Evolutionary conservation across 2,329 filamentous ascomycete genomes (phyloP).

Genomic region (Penicillium hesseltinei): DNA sequence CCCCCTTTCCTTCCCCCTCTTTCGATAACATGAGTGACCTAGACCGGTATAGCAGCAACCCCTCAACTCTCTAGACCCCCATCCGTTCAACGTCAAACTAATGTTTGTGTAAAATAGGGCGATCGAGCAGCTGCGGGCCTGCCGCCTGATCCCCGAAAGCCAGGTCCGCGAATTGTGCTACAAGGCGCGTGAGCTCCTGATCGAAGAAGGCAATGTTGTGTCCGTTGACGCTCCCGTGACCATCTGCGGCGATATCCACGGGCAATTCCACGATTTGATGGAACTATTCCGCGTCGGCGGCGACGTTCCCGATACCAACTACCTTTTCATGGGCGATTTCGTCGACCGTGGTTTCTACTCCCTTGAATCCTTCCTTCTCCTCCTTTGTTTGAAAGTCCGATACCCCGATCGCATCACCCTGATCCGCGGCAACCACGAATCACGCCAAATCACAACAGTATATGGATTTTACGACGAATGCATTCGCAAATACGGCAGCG

Average conservation of each 20-base stretch:
- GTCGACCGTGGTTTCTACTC: conserved; percentile 98
- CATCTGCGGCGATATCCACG: conserved; percentile 96
- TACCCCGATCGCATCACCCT: conserved; percentile 71
- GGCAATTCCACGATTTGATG: conserved; percentile 96
- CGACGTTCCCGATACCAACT: conserved; percentile 92
- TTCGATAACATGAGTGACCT: conserved; percentile 76
- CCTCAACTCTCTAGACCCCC: neutral
- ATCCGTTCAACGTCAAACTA: conserved; percentile 13
- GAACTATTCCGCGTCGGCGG: conserved; percentile 92
- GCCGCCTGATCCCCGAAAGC: conserved; percentile 89
- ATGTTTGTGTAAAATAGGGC: conserved; percentile 57
- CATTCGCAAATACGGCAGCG: conserved; percentile 73
- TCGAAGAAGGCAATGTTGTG: conserved; percentile 97
- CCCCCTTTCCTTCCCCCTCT: conserved; percentile 9
- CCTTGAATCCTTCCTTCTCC: conserved; percentile 90
- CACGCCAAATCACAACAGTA: conserved; percentile 73
- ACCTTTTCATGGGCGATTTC: conserved; percentile 98
- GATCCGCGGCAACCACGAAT: conserved; percentile 73
- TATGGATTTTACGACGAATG: conserved; percentile 80
- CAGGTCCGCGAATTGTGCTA: conserved; percentile 97
- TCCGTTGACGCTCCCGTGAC: conserved; percentile 93
- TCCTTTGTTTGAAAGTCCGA: conserved; percentile 91
- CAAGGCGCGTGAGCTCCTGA: conserved; percentile 91
- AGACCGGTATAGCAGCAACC: conserved; percentile 65
- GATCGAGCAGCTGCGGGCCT: conserved; percentile 92